These are phyloP conservation scores for Saksenaea vasiformis DNA, from an alignment of 371 early-diverging fungal species.

Conservation along the genomic window DNA sequence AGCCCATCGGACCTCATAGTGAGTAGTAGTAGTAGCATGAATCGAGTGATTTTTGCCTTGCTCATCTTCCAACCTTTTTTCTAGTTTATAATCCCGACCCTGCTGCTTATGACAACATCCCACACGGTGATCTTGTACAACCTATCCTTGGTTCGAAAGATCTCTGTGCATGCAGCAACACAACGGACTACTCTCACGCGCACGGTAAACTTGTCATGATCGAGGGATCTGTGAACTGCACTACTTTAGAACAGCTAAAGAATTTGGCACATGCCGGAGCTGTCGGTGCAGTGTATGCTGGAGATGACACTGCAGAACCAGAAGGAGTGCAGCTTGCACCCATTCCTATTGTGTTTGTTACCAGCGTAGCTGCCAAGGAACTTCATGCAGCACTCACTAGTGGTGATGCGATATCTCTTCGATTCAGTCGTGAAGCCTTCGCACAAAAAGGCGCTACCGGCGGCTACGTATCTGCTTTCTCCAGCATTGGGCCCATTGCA, in stretches of 20 bases:
- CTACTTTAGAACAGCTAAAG: not conserved
- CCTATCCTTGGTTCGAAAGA: not conserved
- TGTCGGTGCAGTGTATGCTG: not conserved
- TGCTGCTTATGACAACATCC: not conserved
- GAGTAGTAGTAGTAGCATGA: not conserved
- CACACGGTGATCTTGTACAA: not conserved
- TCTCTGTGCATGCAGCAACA: not conserved
- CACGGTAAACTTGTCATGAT: not conserved
- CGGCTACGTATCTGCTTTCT: conserved; percentile 30
- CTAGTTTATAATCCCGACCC: not conserved
- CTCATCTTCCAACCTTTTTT: not conserved
- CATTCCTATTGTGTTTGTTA: not conserved
- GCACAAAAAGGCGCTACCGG: conserved; percentile 13
- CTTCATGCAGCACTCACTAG: not conserved
- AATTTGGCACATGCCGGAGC: not conserved
- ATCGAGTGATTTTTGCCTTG: no score
- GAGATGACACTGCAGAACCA: not conserved
- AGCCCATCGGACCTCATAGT: not conserved
- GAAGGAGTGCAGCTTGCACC: not conserved
- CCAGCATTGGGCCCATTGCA: conserved; percentile 23
- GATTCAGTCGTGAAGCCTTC: not conserved
- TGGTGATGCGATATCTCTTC: not conserved
- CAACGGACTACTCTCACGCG: not conserved
- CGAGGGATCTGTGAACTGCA: not conserved
- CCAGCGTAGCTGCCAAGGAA: not conserved